Conservation (phyloP, 148 eudicot genomes). For the Cornus suecica region DNA sequence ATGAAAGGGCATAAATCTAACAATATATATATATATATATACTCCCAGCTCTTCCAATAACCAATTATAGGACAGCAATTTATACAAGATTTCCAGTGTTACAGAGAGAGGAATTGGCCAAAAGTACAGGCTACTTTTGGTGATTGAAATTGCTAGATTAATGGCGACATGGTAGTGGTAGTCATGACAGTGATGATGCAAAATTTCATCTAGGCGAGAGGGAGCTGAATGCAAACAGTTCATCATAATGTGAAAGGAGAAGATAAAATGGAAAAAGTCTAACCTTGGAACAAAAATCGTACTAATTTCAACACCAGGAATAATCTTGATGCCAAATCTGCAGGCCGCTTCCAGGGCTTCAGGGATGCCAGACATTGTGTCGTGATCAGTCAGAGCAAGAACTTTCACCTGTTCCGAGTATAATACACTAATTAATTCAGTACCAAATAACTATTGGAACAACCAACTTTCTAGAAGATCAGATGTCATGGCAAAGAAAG, state of each 20-base stretch:
- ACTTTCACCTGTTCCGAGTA: slow-evolving; percentile 95
- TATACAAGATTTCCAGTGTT: neutral
- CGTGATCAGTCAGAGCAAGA: slow-evolving; percentile 94
- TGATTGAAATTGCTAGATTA: neutral
- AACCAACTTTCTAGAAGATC: neutral
- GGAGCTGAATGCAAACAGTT: neutral
- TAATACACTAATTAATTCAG: slow-evolving; percentile 22
- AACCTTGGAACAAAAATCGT: slow-evolving; percentile 70
- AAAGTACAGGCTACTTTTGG: neutral
- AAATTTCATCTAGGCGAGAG: neutral
- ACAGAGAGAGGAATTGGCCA: neutral
- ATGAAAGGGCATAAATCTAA: neutral
- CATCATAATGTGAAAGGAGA: neutral
- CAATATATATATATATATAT: neutral
- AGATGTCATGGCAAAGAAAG: neutral
- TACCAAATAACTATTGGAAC: neutral
- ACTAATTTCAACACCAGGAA: slow-evolving; percentile 97
- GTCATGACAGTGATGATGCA: neutral
- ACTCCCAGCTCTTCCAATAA: neutral
- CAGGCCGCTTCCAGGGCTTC: slow-evolving; percentile 84
- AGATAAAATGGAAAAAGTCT: slow-evolving; percentile 6
- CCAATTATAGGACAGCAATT: neutral
- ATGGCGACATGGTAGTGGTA: neutral
- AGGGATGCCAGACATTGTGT: slow-evolving; percentile 91
- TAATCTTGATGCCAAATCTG: slow-evolving; percentile 80